Base-by-base conservation (phyloP, 2,329 filamentous ascomycete species). In the Xylariaceae sp. region DNA sequence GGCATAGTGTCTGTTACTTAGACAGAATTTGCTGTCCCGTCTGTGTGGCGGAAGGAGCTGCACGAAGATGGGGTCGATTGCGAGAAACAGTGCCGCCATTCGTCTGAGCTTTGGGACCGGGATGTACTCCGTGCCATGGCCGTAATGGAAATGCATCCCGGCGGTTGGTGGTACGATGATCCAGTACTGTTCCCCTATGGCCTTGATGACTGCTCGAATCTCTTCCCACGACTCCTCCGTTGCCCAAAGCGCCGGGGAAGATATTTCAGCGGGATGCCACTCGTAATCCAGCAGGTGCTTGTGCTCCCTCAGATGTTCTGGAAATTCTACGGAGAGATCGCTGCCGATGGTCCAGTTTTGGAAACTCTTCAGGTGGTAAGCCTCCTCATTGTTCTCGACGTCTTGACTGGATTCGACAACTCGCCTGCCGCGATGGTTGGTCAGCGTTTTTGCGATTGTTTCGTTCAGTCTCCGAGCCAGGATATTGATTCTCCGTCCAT, bases 101-200 rank as follows among this genome's bases (percentile, higher is more conserved):
- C 60, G 56, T 4, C 68, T 59, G 1, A 68, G 35, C 10, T 63
- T 53, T 0, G 0, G 0, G 4, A 66, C 55, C 0, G 61, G 62
- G 7, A 70, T 64, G 13, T 59, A 66, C 0, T 64, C 44, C 17
- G 39, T 62, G 2, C 67, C 65, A 11, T 62, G 37, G 2, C 66
- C 66, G 42, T 66, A 67, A 30, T 68, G 67, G 3, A 60, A 57
- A 50, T 69, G 67, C 15, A 69, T 47, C 0, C 63, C 65, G 0
- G 63, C 51, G 0, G 11, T 34, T 0, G 1, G 1, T 0, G 66
- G 65, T 3, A 57, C 53, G 2, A 59, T 5, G 1, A 66, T 42
- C 65, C 65, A 68, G 35, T 59, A 69, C 4, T 39, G 47, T 1
- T 61, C 30, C 1, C 3, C 11, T 1, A 70, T 45, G 0, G 63